Evolutionary conservation across 768 basidiomycete genomes (phyloP).

Genomic region (Cubamyces lactineus): DNA sequence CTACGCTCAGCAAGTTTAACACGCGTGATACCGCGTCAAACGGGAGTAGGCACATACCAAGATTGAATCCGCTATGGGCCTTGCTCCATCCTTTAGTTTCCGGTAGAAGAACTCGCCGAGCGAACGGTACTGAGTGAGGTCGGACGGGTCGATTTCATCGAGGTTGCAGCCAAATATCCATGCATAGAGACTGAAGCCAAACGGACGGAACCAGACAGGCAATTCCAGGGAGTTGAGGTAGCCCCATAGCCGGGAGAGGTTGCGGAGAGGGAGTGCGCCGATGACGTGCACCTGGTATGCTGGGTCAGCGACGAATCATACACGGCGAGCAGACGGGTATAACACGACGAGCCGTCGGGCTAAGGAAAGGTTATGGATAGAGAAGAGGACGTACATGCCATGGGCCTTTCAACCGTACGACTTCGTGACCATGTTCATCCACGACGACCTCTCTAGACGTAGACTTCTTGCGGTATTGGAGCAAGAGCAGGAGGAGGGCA

Average conservation of each 20-base stretch:
- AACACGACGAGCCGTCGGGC: background rate
- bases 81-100: slow-evolving; percentile 74
- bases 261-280: slow-evolving; percentile 91
- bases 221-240: slow-evolving; percentile 92
- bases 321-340: too few relatives aligned
- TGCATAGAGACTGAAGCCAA: slow-evolving; percentile 84
- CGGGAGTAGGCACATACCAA: slow-evolving; percentile 52
- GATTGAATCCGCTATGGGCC: slow-evolving; percentile 76
- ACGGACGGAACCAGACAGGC: slow-evolving; percentile 94
- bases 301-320: background rate
- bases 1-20: slow-evolving; percentile 37
- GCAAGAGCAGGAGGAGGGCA: slow-evolving; percentile 79
- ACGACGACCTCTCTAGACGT: slow-evolving; percentile 68
- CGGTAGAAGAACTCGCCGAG: slow-evolving; percentile 98
- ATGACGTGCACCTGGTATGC: slow-evolving; percentile 84
- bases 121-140: slow-evolving; percentile 78
- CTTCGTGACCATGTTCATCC: slow-evolving; percentile 81
- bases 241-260: slow-evolving; percentile 97
- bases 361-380: slow-evolving; percentile 3
- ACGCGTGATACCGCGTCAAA: background rate
- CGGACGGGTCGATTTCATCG: slow-evolving; percentile 80
- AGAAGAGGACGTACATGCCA: slow-evolving; percentile 72
- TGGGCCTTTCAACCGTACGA: slow-evolving; percentile 83
- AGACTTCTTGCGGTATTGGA: slow-evolving; percentile 67
- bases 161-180: slow-evolving; percentile 93